Base-by-base conservation (phyloP, 2,329 filamentous ascomycete genomes). In the Epichloe sibirici region DNA sequence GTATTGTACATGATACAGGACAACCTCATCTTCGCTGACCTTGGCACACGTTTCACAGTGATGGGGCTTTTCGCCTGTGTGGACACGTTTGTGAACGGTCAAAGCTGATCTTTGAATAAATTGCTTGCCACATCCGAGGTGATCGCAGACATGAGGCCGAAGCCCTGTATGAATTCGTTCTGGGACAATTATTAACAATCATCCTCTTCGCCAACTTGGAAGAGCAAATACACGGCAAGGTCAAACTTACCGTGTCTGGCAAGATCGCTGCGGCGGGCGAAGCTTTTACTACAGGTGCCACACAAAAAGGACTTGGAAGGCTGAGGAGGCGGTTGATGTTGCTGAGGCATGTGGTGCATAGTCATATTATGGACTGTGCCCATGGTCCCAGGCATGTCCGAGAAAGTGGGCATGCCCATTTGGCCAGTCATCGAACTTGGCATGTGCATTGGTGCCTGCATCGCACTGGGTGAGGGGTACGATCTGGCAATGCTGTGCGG, bases 41-140 rank as follows among this genome's bases (percentile, higher is more conserved):
- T 97, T 97, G 67, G 89, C 88, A 68, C 93, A 97, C 57, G 88
- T 83, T 70, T 96, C 93, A 66, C 93, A 98, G 82, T 93, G 91
- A 63, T 98, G 93, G 49, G 93, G 93, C 71, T 98, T 98, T 73
- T 97, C 93, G 58, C 93, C 93, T 2, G 93, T 97, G 69, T 98
- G 93, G 21, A 96, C 90, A 61, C 93, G 86, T 64, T 88, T 85
- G 69, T 97, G 93, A 7, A 98, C 93, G 0, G 93, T 98, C 66
- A 98, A 73, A 23, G 93, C 93, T 31, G 90, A 96, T 53, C 93
- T 81, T 69, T 98, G 93, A 61, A 98, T 98, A 66, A 98, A 98
- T 65, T 91, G 88, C 71, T 97, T 98, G 58, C 88, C 88, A 67
- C 93, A 98, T 51, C 82, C 83, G 42, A 85, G 85, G 54, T 82